A percentile compares a stretch with the other conserved stretches of the same genome.
Evolutionary conservation across 2,329 filamentous ascomycete genomes (phyloP).

Genomic region (Alternaria hordeiaustralica): DNA sequence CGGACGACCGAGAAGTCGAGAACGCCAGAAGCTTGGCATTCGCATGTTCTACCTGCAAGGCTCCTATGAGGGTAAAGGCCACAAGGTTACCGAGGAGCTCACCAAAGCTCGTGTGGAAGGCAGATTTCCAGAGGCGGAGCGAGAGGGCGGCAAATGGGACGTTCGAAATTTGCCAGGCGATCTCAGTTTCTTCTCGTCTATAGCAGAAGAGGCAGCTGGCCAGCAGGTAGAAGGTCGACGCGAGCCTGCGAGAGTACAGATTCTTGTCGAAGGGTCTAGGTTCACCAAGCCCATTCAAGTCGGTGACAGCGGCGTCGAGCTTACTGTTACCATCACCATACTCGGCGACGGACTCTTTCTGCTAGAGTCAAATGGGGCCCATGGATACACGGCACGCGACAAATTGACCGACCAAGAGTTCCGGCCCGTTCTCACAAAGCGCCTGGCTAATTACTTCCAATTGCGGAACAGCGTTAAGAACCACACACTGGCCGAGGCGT

Average conservation of each 20-base stretch:
- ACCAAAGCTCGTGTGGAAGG: constrained; percentile 85
- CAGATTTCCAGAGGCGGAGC: constrained; percentile 81
- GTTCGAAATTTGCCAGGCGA: constrained; percentile 70
- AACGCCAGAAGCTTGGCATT: constrained; percentile 38
- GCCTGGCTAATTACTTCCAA: constrained; percentile 75
- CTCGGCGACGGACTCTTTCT: constrained; percentile 62
- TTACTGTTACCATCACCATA: constrained; percentile 69
- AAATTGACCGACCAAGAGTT: constrained; percentile 76
- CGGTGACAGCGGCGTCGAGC: constrained; percentile 67
- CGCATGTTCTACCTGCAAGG: constrained; percentile 72
- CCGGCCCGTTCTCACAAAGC: constrained; percentile 73
- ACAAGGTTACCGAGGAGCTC: constrained; percentile 82
- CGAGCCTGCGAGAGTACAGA: constrained; percentile 71
- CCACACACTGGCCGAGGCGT: constrained; percentile 66
- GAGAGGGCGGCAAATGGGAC: constrained; percentile 81
- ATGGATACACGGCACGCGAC: constrained; percentile 75
- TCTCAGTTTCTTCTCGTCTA: constrained; percentile 65
- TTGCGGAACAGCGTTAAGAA: constrained; percentile 73
- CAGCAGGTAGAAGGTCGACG: constrained; percentile 68
- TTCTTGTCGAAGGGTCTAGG: constrained; percentile 74
- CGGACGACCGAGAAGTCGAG: constrained; percentile 41
- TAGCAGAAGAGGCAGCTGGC: constrained; percentile 73
- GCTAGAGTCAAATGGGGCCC: constrained; percentile 67
- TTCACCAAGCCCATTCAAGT: constrained; percentile 61
- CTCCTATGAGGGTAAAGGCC: constrained; percentile 77